A percentile compares a stretch with the other conserved stretches of the same genome.
phyloP scores from a whole-genome alignment of 345 rosid genomes.

The Hirschfeldia incana region DNA sequence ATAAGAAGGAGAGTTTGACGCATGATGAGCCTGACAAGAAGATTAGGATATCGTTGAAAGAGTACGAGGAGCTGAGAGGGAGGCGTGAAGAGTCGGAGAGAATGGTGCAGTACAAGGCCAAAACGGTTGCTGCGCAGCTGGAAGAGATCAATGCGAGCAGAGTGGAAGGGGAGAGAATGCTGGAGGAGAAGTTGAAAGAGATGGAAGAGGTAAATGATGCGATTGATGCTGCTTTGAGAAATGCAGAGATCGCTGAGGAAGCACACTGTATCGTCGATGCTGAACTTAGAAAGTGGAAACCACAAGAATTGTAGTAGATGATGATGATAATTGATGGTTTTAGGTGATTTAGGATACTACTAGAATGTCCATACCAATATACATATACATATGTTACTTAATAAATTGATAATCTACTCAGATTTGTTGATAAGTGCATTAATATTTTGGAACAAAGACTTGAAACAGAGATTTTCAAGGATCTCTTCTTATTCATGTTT shows the following conservation, averaged over 20 bases:
- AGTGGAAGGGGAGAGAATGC: constrained; percentile 45
- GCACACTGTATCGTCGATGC: constrained; percentile 61
- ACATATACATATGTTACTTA: background rate
- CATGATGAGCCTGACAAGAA: constrained; percentile 39
- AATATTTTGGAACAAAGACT: constrained; percentile 14
- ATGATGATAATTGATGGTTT: background rate
- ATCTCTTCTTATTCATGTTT: background rate
- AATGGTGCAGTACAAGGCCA: constrained; percentile 54
- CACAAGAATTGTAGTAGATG: constrained; percentile 33
- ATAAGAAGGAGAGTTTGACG: constrained; percentile 26
- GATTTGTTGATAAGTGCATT: background rate
- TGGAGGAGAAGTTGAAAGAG: constrained; percentile 57
- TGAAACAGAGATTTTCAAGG: background rate
- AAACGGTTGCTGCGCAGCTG: constrained; percentile 50
- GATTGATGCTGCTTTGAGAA: constrained; percentile 64
- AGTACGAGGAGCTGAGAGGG: constrained; percentile 52
- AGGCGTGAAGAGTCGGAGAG: constrained; percentile 54
- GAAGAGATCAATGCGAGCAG: constrained; percentile 51
- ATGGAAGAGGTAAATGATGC: constrained; percentile 60
- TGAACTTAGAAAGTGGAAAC: constrained; percentile 69
- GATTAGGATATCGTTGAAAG: constrained; percentile 57
- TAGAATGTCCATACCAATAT: constrained; percentile 28
- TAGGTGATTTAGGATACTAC: constrained; percentile 33
- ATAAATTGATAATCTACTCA: background rate
- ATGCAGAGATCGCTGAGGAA: constrained; percentile 68